These are phyloP conservation scores for Kwoniella heveanensis DNA, from an alignment of 768 basidiomycete genomes.

Conservation along the genomic window DNA sequence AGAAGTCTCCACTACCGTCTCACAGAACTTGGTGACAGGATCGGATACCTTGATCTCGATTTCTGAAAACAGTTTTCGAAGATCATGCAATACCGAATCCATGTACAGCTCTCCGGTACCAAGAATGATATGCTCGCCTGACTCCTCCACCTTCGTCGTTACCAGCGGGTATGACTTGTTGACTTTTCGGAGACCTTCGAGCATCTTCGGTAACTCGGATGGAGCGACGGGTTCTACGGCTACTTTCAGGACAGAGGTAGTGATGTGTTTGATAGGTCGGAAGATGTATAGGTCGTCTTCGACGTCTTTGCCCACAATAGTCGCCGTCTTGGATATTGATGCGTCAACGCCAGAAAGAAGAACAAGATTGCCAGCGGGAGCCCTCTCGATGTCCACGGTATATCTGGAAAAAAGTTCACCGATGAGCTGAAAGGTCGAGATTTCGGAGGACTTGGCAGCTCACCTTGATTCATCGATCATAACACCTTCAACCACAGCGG, in stretches of 20 bases:
- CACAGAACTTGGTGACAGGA: slow-evolving; percentile 96
- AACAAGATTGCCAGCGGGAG: slow-evolving; percentile 88
- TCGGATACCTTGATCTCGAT: slow-evolving; percentile 99
- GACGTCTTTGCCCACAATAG: slow-evolving; percentile 65
- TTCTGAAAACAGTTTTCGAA: slow-evolving; percentile 87
- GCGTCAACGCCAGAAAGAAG: slow-evolving; percentile 90
- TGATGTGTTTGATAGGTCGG: slow-evolving; percentile 93
- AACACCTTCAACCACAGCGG: slow-evolving; percentile 76
- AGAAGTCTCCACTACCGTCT: slow-evolving; percentile 96
- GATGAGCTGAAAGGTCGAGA: slow-evolving; percentile 5
- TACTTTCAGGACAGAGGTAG: slow-evolving; percentile 93
- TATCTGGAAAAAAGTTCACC: no score
- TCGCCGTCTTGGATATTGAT: slow-evolving; percentile 93
- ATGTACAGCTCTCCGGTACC: slow-evolving; percentile 97
- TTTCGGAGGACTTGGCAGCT: no score
- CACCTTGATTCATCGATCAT: slow-evolving; percentile 91
- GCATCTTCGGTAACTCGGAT: slow-evolving; percentile 97
- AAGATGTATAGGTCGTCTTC: slow-evolving; percentile 92
- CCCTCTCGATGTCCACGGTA: slow-evolving; percentile 83
- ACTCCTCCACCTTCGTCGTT: slow-evolving; percentile 95
- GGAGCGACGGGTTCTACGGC: slow-evolving; percentile 98
- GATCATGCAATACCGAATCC: slow-evolving; percentile 95
- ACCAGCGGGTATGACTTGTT: slow-evolving; percentile 97
- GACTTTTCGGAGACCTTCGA: slow-evolving; percentile 91
- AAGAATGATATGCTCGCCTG: slow-evolving; percentile 93